These are phyloP conservation scores for Boechera retrofracta DNA, from an alignment of 345 rosid species.

Conservation along the genomic window DNA sequence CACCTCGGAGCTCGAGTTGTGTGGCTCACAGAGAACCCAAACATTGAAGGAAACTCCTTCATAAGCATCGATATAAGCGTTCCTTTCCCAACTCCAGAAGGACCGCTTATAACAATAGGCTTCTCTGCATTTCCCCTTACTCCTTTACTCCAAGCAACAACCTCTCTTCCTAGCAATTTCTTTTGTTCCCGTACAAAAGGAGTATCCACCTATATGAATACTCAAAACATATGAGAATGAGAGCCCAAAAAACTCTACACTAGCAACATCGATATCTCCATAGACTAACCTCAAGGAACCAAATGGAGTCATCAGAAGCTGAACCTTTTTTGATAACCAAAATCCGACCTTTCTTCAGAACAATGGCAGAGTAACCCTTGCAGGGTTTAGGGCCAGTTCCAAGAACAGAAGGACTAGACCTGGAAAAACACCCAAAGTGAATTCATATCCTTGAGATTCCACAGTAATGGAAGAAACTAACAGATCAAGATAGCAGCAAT, in stretches of 20 bases:
- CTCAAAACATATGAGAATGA: conserved; percentile 4
- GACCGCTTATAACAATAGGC: conserved; percentile 90
- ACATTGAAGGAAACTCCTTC: conserved; percentile 87
- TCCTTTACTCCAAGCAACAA: conserved; percentile 98
- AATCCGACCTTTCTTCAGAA: conserved; percentile 64
- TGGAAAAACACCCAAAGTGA: conserved; percentile 41
- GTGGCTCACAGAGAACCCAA: conserved; percentile 97
- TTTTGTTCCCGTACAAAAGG: conserved; percentile 71
- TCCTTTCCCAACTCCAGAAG: conserved; percentile 98
- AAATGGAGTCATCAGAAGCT: conserved; percentile 68
- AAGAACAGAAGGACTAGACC: conserved; percentile 69
- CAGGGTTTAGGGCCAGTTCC: conserved; percentile 70
- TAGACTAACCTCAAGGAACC: conserved; percentile 94
- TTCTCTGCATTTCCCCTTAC: conserved; percentile 71
- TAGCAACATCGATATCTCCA: conserved; percentile 10
- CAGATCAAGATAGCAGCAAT: background rate
- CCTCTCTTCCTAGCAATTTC: conserved; percentile 57
- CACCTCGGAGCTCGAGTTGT: conserved; percentile 84
- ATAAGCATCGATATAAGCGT: conserved; percentile 76
- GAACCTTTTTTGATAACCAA: conserved; percentile 76
- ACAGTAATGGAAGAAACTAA: conserved; percentile 24
- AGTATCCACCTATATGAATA: conserved; percentile 69
- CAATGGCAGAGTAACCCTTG: conserved; percentile 65
- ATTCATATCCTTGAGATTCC: conserved; percentile 24
- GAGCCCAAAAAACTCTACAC: background rate